Evolutionary conservation across 2,329 filamentous ascomycete species (phyloP).

Genomic region (Colletotrichum lentis): DNA sequence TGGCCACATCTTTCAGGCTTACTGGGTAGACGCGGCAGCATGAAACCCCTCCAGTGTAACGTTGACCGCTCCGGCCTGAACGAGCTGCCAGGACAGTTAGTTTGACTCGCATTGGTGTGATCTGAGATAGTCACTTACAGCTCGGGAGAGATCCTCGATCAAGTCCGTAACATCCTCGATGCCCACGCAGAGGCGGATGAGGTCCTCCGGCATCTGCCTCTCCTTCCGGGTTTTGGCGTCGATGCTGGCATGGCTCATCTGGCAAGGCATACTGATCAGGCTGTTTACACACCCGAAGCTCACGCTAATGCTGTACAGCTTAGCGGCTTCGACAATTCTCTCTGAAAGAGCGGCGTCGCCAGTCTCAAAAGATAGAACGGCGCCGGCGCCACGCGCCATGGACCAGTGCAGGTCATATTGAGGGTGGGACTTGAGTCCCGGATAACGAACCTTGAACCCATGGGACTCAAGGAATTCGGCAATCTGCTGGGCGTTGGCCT

Average conservation of each 20-base stretch:
- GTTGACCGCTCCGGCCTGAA: conserved; percentile 91
- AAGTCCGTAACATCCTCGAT: conserved; percentile 94
- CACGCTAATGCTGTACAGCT: conserved; percentile 93
- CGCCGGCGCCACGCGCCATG: conserved; percentile 92
- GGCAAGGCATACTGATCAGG: conserved; percentile 98
- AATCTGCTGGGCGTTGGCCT: conserved; percentile 88
- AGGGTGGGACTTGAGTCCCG: conserved; percentile 90
- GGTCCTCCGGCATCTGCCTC: conserved; percentile 93
- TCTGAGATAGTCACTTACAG: conserved; percentile 70
- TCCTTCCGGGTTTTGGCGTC: conserved; percentile 91
- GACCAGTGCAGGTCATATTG: conserved; percentile 97
- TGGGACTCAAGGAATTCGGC: conserved; percentile 89
- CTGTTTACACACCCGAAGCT: conserved; percentile 99
- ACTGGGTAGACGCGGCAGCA: conserved; percentile 54
- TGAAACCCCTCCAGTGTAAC: conserved; percentile 85
- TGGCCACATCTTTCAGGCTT: neutral
- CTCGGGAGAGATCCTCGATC: conserved; percentile 89
- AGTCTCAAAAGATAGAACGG: conserved; percentile 95
- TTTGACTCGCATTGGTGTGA: neutral
- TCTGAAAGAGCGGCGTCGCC: conserved; percentile 85
- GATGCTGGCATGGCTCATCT: conserved; percentile 99
- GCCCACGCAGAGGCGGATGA: conserved; percentile 93
- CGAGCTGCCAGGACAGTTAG: conserved; percentile 66
- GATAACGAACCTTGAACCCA: conserved; percentile 95
- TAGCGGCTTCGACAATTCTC: conserved; percentile 91